A percentile compares a stretch with the other conserved stretches of the same genome.
Conservation (phyloP, 75 land plant species). For the Adiantum capillusveneris region DNA sequence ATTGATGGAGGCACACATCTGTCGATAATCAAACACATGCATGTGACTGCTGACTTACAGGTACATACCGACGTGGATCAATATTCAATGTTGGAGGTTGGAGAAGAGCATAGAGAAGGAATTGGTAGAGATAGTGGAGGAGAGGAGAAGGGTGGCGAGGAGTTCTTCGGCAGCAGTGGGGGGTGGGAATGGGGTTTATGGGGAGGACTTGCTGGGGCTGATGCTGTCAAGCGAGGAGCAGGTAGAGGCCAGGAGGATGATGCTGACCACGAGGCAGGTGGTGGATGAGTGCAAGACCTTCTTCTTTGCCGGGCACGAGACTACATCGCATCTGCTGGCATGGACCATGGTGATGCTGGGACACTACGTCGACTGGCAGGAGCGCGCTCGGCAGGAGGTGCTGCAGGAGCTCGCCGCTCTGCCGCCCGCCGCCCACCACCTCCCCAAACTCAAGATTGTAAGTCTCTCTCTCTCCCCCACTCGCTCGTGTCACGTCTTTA, state of each 20-base stretch:
- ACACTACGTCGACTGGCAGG: slow-evolving; percentile 3
- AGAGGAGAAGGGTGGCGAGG: slow-evolving; percentile 15
- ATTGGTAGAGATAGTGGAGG: slow-evolving; percentile 13
- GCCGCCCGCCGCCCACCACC: neutral
- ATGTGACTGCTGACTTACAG: slow-evolving; percentile 9
- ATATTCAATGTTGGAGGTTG: slow-evolving; percentile 12
- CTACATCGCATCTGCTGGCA: slow-evolving; percentile 20
- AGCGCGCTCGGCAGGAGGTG: slow-evolving; percentile 6
- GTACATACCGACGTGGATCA: slow-evolving; percentile 26
- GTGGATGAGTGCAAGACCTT: slow-evolving; percentile 52
- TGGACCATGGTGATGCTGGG: slow-evolving; percentile 9
- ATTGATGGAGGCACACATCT: too few relatives aligned
- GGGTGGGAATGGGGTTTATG: too few relatives aligned
- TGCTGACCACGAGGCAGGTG: slow-evolving; percentile 16
- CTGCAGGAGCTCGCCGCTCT: neutral
- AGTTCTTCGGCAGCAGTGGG: slow-evolving; percentile 6
- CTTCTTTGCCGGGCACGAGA: slow-evolving; percentile 49
- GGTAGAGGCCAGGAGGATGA: slow-evolving; percentile 8
- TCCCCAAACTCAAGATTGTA: neutral
- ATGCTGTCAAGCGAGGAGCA: slow-evolving; percentile 15
- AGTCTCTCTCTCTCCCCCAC: too few relatives aligned
- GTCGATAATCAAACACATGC: too few relatives aligned
- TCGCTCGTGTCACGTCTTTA: too few relatives aligned
- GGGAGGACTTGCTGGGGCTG: too few relatives aligned
- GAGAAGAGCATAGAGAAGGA: slow-evolving; percentile 13